phyloP scores from a whole-genome alignment of 2,329 filamentous ascomycete genomes.

The Rhynchosporium agropyri region DNA sequence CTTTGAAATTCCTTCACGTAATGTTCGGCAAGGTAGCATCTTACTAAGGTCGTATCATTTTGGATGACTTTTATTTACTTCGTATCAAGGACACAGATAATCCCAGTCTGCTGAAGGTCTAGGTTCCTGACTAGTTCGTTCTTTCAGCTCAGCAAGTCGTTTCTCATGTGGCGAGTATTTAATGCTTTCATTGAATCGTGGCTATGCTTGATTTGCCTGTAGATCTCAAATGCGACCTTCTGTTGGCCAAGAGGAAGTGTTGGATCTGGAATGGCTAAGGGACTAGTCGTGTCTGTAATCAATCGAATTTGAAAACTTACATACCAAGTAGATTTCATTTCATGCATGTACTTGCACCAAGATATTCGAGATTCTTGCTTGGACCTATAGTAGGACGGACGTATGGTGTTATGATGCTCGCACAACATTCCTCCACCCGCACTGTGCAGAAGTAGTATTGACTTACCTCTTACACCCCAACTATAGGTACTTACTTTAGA shows the following conservation, averaged over 20 bases:
- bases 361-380: conserved; percentile 2
- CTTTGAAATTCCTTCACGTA: too few relatives aligned
- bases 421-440: conserved; percentile 10
- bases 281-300: background rate
- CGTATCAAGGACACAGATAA: background rate
- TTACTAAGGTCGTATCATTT: too few relatives aligned
- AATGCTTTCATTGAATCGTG: background rate
- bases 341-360: background rate
- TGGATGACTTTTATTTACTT: too few relatives aligned
- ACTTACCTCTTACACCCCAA: background rate
- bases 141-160: conserved; percentile 1
- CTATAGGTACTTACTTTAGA: background rate
- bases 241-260: conserved; percentile 4
- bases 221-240: background rate
- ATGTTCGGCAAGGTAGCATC: too few relatives aligned
- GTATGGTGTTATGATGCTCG: background rate
- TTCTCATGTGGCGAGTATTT: background rate
- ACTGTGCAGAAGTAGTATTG: background rate
- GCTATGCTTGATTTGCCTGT: conserved; percentile 6
- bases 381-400: background rate
- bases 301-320: background rate
- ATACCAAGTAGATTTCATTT: background rate
- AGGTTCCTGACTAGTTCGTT: conserved; percentile 2
- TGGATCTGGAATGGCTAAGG: background rate
- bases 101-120: background rate